Evolutionary conservation across 2,329 filamentous ascomycete genomes (phyloP), one percentile per base, ranked within the genome.

Genomic region (Capronia coronata): DNA sequence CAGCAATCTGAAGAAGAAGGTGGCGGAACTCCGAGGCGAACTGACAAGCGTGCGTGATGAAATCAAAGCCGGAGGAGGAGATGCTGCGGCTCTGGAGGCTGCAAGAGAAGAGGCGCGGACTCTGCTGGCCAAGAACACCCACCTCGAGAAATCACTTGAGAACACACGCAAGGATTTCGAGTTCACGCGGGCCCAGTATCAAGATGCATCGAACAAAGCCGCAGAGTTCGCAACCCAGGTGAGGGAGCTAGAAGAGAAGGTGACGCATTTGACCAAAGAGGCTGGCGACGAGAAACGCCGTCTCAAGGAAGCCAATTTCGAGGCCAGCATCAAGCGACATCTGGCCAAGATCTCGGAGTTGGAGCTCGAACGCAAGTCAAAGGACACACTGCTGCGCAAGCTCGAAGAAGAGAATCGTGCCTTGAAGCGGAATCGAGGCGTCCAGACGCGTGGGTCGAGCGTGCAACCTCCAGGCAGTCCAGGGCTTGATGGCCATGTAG

Each of bases 181-280:
- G 40, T 73, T 73, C 51, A 71, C 67, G 4, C 67, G 71, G 32
- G 63, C 67, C 49, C 70, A 73, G 57, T 74, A 74, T 46, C 71
- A 74, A 52, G 69, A 65, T 23, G 71, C 70, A 9, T 74, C 71
- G 5, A 70, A 61, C 4, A 63, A 64, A 7, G 71, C 70, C 1
- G 69, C 68, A 16, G 69, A 72, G 39, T 64, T 68, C 6, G 65
- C 62, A 5, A 66, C 61, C 37, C 67, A 73, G 53, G 55, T 61
- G 27, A 65, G 63, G 8, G 64, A 66, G 21, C 60, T 72, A 18
- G 62, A 66, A 52, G 61, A 63, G 13, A 62, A 72, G 43, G 65
- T 69, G 30, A 64, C 66, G 34, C 48, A 55, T 1, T 55, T 74
- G 37, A 66, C 64, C 39, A 63, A 62, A 22, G 67, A 67, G 43